Evolutionary conservation across 805 yeast genomes (phyloP), one percentile per base, ranked within the genome.

Genomic region (Tetrapisispora namnaoensis): DNA sequence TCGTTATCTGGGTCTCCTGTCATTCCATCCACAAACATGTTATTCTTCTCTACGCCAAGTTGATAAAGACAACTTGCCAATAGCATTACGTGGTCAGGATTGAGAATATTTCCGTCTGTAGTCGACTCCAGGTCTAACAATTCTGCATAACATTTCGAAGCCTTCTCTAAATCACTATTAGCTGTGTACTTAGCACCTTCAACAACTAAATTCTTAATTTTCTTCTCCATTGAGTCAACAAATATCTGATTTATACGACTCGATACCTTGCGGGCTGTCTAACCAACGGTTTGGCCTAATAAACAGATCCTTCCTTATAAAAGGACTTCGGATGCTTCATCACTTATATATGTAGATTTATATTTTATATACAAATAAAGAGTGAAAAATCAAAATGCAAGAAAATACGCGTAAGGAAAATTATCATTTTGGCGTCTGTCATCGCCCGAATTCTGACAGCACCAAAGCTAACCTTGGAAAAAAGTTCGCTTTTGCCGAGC

Each of bases 151-250:
- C 71, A 69, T 51, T 80, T 84, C 1, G 79, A 80, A 0, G 95
- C 88, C n/a, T 64, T 60, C 32, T 82, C 90, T 60, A 70, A 86
- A 41, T 82, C 73, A 58, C 79, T 82, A 16, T 74, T 69, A 0
- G 89, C 86, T 60, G 78, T 82, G 1, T 75, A 70, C 56, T 77
- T 75, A 5, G 85, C 77, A 2, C 88, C 96, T 24, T 76, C 77
- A 4, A 77, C 72, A 7, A 86, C 65, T 20, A 82, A 59, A 38
- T 69, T 67, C 43, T 69, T 67, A 41, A 41, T 35, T 27, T 35
- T 16, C 17, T 40, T 30, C 1, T 35, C 49, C 49, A 46, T 46
- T 16, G 30, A 17, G 8, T 6, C 11, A 4, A 5, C 4, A 11
- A 3, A 7, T 11, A 13, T 32, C 35, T 6, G 14, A 14, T 10